Base-by-base conservation (phyloP, 345 rosid genomes). In the Aquilaria malaccensis region DNA sequence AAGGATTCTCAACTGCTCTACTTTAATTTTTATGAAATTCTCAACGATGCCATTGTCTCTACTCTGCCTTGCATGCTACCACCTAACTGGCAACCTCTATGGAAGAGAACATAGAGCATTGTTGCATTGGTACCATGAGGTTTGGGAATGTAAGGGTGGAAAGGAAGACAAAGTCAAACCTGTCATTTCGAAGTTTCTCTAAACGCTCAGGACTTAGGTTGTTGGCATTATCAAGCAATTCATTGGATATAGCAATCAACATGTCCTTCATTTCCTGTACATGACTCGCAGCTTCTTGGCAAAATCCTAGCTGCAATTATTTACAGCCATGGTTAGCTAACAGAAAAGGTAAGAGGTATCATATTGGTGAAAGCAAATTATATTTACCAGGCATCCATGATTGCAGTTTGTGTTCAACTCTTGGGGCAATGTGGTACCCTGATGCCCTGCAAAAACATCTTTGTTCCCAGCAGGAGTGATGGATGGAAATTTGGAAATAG, bases 181-280 rank as follows among this genome's bases (percentile, higher is more conserved):
- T 94, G 61, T 86, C 89, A 61, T 81, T 85, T 15, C 85, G 96
- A 84, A 94, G 97, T 82, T 90, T 87, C 77, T 80, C 87, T 59
- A 72, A 64, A 76, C 70, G 83, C 56, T 50, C 79, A 33, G 82
- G 77, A 73, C 81, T 83, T 69, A 94, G 74, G 67, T 77, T 79
- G 52, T 76, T 30, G 70, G 65, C 79, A 75, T 88, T 85, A 65
- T 94, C 99, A 67, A 94, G 90, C 65, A 94, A 81, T 80, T 94
- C 97, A 67, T 94, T 94, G 60, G 99, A 90, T 70, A 90, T 79
- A 46, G 84, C 76, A 80, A 94, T 84, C 72, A 94, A 70, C 71
- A 33, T 56, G 62, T 94, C 96, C 85, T 94, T 90, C 91, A 88
- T 83, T 68, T 90, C 89, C 71, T 86, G 88, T 70, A 88, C 67